Conservation (phyloP, 2,329 filamentous ascomycete species). For the Sporothrix inflata region DNA sequence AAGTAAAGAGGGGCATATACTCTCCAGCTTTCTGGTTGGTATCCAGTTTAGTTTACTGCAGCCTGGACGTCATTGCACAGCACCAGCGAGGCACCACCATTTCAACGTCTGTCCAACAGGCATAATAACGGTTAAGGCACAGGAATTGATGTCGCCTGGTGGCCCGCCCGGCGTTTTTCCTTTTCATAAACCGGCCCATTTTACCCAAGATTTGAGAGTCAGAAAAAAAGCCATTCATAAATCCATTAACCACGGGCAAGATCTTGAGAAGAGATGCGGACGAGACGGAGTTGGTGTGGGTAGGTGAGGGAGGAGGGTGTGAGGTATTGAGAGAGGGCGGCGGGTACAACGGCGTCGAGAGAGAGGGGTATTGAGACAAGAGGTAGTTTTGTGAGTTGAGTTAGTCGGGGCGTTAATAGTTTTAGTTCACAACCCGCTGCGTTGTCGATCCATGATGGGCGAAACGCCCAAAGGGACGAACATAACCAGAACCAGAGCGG, state of each 20-base stretch:
- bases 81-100: neutral
- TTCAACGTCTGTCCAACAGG: neutral
- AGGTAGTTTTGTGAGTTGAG: neutral
- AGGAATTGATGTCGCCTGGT: neutral
- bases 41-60: constrained; percentile 1
- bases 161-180: neutral
- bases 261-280: neutral
- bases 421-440: neutral
- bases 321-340: constrained; percentile 8
- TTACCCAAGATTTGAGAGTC: constrained; percentile 4
- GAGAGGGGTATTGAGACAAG: constrained; percentile 12
- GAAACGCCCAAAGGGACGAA: constrained; percentile 27
- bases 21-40: neutral
- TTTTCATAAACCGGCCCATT: constrained; percentile 1
- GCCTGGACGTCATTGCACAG: neutral
- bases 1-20: neutral
- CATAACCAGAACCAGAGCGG: neutral
- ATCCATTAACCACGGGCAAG: neutral
- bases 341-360: constrained; percentile 6
- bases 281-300: neutral
- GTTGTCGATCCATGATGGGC: constrained; percentile 30
- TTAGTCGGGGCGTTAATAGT: neutral
- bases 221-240: neutral
- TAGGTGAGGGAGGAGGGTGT: neutral
- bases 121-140: neutral